A percentile compares a stretch with the other conserved stretches of the same genome.
These are phyloP conservation scores for Diversispora eburnea DNA, from an alignment of 192 early-diverging fungal species.

Conservation along the genomic window DNA sequence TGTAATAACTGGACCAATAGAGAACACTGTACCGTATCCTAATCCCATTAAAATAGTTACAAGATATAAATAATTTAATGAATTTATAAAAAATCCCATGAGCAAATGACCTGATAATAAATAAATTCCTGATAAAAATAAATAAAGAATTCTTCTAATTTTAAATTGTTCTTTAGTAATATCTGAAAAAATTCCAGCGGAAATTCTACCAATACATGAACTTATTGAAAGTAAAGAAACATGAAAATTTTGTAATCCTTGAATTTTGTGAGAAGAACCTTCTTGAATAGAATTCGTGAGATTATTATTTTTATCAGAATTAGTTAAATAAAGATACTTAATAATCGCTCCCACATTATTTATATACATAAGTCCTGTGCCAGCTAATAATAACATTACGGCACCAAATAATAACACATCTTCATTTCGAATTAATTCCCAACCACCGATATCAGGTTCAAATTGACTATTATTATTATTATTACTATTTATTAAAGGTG, in stretches of 20 bases:
- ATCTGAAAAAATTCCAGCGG: constrained; percentile 41
- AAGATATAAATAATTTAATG: constrained; percentile 28
- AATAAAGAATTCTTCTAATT: constrained; percentile 34
- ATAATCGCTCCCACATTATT: constrained; percentile 44
- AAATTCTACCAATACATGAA: constrained; percentile 42
- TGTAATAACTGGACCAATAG: constrained; percentile 38
- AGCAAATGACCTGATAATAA: constrained; percentile 39
- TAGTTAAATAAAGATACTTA: constrained; percentile 30
- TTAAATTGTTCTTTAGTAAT: constrained; percentile 36
- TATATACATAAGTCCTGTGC: constrained; percentile 43
- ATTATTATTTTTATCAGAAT: not conserved
- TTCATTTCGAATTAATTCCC: constrained; percentile 28
- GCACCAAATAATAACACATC: constrained; percentile 31
- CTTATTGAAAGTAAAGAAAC: constrained; percentile 43
- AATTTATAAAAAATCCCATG: constrained; percentile 14
- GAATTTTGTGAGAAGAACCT: constrained; percentile 28
- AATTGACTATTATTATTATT: not conserved
- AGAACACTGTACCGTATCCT: constrained; percentile 42
- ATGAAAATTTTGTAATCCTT: constrained; percentile 40
- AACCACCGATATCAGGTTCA: constrained; percentile 25
- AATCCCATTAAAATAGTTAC: constrained; percentile 33
- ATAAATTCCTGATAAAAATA: constrained; percentile 36
- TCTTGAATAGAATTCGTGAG: not conserved
- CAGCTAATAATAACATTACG: constrained; percentile 31
- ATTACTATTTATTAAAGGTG: constrained; percentile 6